A percentile compares a stretch with the other conserved stretches of the same genome.
Evolutionary conservation across 208 protist genomes (phyloP).

Genomic region (Trypanosoma rangeli): DNA sequence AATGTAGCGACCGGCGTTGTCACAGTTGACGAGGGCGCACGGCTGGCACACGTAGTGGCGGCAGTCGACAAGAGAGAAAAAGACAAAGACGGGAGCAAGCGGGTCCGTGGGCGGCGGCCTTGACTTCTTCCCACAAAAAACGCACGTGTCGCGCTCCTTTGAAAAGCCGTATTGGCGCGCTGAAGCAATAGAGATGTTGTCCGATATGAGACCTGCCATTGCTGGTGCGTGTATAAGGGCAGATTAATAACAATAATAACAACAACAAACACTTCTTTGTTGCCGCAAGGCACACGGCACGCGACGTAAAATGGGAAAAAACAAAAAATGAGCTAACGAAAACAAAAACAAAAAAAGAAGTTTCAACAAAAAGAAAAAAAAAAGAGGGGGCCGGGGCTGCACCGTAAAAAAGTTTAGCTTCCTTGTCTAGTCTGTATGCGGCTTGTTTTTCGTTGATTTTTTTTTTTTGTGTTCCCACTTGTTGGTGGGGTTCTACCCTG

Average conservation of each 20-base stretch:
- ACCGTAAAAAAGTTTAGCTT: background rate
- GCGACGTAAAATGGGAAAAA: background rate
- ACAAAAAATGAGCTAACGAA: background rate
- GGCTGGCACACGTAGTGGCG: constrained; percentile 90
- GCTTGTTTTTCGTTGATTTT: background rate
- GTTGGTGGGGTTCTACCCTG: background rate
- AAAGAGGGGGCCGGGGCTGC: background rate
- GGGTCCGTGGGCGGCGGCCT: constrained; percentile 54
- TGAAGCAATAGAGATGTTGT: constrained; percentile 79
- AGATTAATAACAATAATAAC: background rate
- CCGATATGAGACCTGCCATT: constrained; percentile 78
- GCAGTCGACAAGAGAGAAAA: constrained; percentile 89
- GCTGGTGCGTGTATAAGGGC: background rate
- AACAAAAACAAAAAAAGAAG: background rate
- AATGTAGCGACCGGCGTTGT: constrained; percentile 73
- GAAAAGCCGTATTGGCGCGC: constrained; percentile 33
- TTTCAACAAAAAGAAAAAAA: background rate
- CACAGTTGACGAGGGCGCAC: constrained; percentile 84
- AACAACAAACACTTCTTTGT: background rate
- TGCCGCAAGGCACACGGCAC: background rate
- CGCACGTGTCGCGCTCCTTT: constrained; percentile 41
- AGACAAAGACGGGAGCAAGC: constrained; percentile 79
- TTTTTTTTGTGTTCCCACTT: background rate
- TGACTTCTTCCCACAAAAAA: constrained; percentile 58
- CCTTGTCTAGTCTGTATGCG: background rate